Base-by-base conservation (phyloP, 2,329 filamentous ascomycete genomes). In the Fusarium nelsonii region DNA sequence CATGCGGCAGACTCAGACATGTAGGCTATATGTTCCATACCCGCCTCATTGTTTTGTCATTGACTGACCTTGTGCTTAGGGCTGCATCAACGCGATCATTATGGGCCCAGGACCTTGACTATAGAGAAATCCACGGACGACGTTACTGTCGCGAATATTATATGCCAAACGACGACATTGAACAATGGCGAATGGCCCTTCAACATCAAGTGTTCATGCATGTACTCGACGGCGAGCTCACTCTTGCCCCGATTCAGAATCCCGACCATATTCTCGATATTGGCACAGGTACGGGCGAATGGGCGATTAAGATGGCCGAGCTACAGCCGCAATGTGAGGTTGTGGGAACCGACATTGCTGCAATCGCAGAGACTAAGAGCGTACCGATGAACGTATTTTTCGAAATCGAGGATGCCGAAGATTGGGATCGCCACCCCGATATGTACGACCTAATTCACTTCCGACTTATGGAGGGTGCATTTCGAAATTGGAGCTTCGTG, bases 121-220 rank as follows among this genome's bases (percentile, higher is more conserved):
- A 86, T 67, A 81, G 87, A 56, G 80, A 85, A 63, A 88, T 91
- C 65, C 85, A 91, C 77, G 87, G 84, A 43, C 86, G 89, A 23
- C 84, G 90, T 68, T 90, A 88, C 74, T 89, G 89, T 72, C 81
- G 85, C 34, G 82, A 83, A 34, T 91, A 90, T 73, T 88, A 83
- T 75, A 89, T 91, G 84, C 89, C 89, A 15, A 90, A 90, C 75
- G 89, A 91, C 71, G 86, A 90, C 45, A 78, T 83, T 45, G 89
- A 91, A 73, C 88, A 90, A 76, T 87, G 87, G 45, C 86, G 89
- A 41, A 77, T 90, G 51, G 84, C 86, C 60, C 81, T 91, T 53
- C 80, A 87, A 39, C 88, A 91, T 68, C 88, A 90, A 73, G 85
- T 90, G 46, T 90, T 88, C 71, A 78, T 89, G 8, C 84, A 84